Evolutionary conservation across 1,284 basidiomycete species (phyloP), one percentile per base, ranked within the genome.

Genomic region (Microstroma glucosiphilum): DNA sequence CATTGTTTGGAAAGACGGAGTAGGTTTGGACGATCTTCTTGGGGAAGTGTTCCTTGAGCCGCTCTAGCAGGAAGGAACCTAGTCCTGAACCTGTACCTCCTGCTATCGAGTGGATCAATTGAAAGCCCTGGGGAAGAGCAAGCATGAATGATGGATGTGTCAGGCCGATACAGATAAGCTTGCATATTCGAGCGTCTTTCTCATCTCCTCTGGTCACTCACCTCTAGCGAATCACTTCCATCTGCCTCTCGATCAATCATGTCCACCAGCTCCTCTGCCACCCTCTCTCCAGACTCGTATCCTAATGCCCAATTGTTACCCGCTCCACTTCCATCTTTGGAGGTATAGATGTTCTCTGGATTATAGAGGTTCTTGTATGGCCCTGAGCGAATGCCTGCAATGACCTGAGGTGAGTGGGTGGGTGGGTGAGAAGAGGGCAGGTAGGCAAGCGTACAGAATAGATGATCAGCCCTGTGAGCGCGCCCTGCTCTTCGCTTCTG

Each of bases 21-120:
- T 99, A 98, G 6, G 96, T 99, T 79, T 99, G 96, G 59, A 97
- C 93, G 64, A 98, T 86, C 81, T 99, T 98, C 82, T 99, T 99
- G 0, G 96, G 96, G 77, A 96, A 99, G 70, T 89, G 91, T 82
- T 99, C 96, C 80, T 96, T 96, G 46, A 98, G 82, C 40, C 93
- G 86, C 82, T 98, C 96, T 56, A 99, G 87, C 25, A 98, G 83
- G 82, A 92, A 98, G 17, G 96, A 98, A 41, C 96, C 96, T 9
- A 99, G 86, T 1, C 96, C 96, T 0, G 96, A 98, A 25, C 96
- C 96, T 3, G 96, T 99, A 7, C 96, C 94, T 41, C 96, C 94
- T 46, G 96, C 96, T 80, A 98, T 98, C 37, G 94, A 97, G 80
- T 99, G 96, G 83, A 97, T 89, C 55, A 96, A 83, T 90, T 97